Evolutionary conservation across 148 eudicot species (phyloP).

Genomic region (Agrostemma githago): DNA sequence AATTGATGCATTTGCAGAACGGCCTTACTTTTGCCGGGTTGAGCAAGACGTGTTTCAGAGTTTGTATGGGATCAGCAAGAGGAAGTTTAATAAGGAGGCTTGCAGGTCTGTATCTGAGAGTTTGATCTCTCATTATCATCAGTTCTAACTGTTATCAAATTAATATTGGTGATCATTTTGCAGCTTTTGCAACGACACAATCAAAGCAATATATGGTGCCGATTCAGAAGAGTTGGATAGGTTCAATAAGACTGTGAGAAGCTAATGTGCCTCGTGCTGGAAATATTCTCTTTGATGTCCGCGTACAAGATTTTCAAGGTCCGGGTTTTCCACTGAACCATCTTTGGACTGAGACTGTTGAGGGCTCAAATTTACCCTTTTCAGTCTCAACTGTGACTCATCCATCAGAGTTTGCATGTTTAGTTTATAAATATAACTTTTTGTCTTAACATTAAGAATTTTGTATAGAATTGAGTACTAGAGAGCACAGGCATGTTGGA

Average conservation of each 20-base stretch:
- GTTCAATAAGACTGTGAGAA: conserved; percentile 54
- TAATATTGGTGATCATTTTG: conserved; percentile 12
- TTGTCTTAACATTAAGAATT: too few relatives aligned
- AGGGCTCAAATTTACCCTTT: not conserved
- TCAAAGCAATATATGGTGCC: conserved; percentile 53
- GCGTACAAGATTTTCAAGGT: conserved; percentile 2
- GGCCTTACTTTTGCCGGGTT: conserved; percentile 91
- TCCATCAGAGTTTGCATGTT: too few relatives aligned
- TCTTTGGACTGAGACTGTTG: not conserved
- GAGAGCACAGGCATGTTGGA: not conserved
- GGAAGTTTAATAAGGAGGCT: conserved; percentile 78
- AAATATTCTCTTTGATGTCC: not conserved
- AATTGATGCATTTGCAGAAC: conserved; percentile 40
- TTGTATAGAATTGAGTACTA: too few relatives aligned
- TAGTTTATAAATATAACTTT: too few relatives aligned
- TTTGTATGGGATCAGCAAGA: conserved; percentile 69
- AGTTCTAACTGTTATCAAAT: not conserved
- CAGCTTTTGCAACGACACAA: conserved; percentile 65
- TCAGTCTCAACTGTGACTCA: not conserved
- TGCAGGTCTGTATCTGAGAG: conserved; percentile 51
- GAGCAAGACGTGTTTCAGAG: conserved; percentile 59
- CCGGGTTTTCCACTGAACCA: not conserved
- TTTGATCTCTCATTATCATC: not conserved
- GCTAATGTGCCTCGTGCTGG: conserved; percentile 13
- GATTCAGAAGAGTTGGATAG: conserved; percentile 50